Evolutionary conservation across 2,329 filamentous ascomycete genomes (phyloP), one percentile per base, ranked within the genome.

Genomic region (Fusarium sp.): DNA sequence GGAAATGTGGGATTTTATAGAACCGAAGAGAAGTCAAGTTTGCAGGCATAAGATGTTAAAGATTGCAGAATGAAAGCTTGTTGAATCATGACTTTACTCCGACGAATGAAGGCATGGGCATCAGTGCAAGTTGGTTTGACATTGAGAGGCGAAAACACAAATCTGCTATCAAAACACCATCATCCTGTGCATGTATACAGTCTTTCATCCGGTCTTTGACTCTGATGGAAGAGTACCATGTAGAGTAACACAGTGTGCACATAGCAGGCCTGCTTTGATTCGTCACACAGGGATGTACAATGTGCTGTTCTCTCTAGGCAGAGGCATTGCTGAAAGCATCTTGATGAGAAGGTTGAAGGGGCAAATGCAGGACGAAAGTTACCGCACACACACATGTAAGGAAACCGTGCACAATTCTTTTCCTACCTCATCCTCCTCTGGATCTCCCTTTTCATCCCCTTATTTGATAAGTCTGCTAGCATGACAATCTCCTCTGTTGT

Each of bases 351-450:
- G 3, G 24, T n/a, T 18, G 20, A 18, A 31, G 11, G 22, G 20
- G 14, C 14, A 31, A n/a, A n/a, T 22, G 1, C 2, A 55, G 13
- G 7, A 13, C 8, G 10, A n/a, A 28, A 28, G 24, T 11, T 10
- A 55, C 0, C 4, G 10, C 9, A 5, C 24, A 14, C 7, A 10
- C 20, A 5, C 20, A 7, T 22, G 20, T 6, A 3, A 12, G 18
- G 17, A 11, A n/a, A 38, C 22, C 2, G 14, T 41, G 5, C 4
- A 15, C n/a, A 17, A 28, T n/a, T 26, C 6, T 5, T 9, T 18
- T 4, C 3, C 35, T 54, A 6, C 14, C 18, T 41, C 35, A 2
- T n/a, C 7, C 15, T 31, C 10, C 20, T 10, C 14, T 18, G 3
- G 7, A 0, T 12, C 2, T 10, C 15, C 24, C 10, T 20, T 26